Evolutionary conservation across 192 early-diverging fungal species (phyloP), one percentile per base, ranked within the genome.

Genomic region (Gryganskiella cystojenkinii): DNA sequence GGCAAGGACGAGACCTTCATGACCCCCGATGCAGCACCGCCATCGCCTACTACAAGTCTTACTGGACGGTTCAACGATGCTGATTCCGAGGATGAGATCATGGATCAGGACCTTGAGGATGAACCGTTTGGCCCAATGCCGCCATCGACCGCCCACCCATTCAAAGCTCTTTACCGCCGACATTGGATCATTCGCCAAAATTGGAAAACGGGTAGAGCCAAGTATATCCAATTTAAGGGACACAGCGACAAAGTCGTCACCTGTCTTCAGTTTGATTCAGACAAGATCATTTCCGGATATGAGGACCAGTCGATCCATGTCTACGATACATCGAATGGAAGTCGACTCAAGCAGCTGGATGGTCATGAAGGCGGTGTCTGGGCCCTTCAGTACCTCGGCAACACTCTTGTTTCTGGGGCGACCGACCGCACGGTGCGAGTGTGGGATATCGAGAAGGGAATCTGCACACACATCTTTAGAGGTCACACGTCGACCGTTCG

Each of bases 301-400:
- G 97, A 98, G 81, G 96, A 97, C 47, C 90, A 94, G 56, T 90
- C 91, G 24, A 98, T 99, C 31, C 92, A 95, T 72, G 94, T 99
- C 30, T 99, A 97, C 63, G 93, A 96, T 64, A 93, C 93, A 15
- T 79, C 75, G 3, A 96, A 93, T 1, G 97, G 97, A n/a, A 83
- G 83, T 24, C 79, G 90, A 27, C 78, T 86, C 25, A 87, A 91
- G 66, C 85, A 85, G 46, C 84, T 99, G 25, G 84, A 83, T 28
- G 97, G 97, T 20, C 93, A 95, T 62, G 94, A 95, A 37, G 97
- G 97, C 44, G 98, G 98, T 56, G 96, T 99, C 8, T 99, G 98
- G 98, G 96, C 96, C 11, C 82, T 99, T 37, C 92, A 97, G 63
- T 96, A 97, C 59, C 89, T 92, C 40, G 92, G 93, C 28, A 87